Conservation (phyloP, 2,329 filamentous ascomycete genomes). For the Penicillium aurantiogriseum region DNA sequence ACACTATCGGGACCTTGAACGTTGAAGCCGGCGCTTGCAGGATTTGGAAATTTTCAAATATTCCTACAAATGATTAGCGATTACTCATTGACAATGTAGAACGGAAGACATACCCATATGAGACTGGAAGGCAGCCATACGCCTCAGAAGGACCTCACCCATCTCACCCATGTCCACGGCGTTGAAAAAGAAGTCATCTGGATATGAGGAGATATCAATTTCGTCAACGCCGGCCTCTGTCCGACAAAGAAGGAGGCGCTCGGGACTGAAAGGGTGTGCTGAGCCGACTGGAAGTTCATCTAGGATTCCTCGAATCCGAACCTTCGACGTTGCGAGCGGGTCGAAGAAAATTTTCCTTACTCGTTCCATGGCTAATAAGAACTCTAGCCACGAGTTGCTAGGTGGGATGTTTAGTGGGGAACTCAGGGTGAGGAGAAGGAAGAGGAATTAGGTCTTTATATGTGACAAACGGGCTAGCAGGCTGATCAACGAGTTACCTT, state of each 20-base stretch:
- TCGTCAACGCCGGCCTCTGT: background rate
- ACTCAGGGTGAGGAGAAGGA: background rate
- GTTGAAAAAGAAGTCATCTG: background rate
- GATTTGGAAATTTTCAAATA: too few relatives aligned
- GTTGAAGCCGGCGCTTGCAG: too few relatives aligned
- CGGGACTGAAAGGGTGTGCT: background rate
- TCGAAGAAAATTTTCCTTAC: background rate
- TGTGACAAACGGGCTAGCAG: background rate
- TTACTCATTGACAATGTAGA: too few relatives aligned
- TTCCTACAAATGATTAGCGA: too few relatives aligned
- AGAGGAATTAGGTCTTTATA: background rate
- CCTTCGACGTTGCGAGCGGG: background rate
- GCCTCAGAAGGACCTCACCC: background rate
- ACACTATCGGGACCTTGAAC: too few relatives aligned
- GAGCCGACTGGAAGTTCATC: background rate
- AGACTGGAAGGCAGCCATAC: background rate
- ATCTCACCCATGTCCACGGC: background rate
- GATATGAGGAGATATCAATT: background rate
- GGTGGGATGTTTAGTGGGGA: background rate
- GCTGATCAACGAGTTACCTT: too few relatives aligned
- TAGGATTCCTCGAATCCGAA: background rate
- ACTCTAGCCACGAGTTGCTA: accelerated
- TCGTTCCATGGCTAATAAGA: background rate
- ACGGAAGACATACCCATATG: background rate
- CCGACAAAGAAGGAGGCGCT: background rate